phyloP scores from a whole-genome alignment of 1,284 basidiomycete genomes.

The Volvariella surrecta region DNA sequence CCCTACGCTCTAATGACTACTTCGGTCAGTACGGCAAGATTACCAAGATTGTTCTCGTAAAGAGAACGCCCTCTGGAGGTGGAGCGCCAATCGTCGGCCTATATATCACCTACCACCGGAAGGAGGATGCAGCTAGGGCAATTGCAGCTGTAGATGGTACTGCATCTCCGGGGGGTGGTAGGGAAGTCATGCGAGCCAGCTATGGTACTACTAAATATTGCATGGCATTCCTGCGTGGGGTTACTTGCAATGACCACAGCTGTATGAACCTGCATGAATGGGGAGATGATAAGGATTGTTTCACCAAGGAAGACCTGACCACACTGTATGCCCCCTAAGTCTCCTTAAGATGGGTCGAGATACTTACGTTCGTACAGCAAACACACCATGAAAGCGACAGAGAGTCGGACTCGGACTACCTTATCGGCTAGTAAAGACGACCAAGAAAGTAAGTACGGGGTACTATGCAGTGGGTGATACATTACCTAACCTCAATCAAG shows the following conservation, averaged over 20 bases:
- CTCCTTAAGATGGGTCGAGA: not conserved
- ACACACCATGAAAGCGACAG: constrained; percentile 82
- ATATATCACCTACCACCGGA: constrained; percentile 93
- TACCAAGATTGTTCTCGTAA: constrained; percentile 89
- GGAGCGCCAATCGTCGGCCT: constrained; percentile 81
- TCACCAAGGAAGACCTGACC: constrained; percentile 87
- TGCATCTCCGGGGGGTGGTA: constrained; percentile 71
- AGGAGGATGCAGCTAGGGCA: constrained; percentile 92
- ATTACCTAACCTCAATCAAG: constrained; percentile 16
- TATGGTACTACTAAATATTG: constrained; percentile 99
- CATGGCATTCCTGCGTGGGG: constrained; percentile 88
- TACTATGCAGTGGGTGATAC: constrained; percentile 14
- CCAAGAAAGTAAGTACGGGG: constrained; percentile 43
- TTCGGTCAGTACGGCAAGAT: constrained; percentile 99
- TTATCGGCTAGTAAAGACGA: constrained; percentile 49
- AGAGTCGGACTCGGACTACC: constrained; percentile 46
- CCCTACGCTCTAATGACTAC: constrained; percentile 91
- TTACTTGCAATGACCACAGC: constrained; percentile 78
- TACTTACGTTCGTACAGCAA: constrained; percentile 40
- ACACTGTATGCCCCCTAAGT: constrained; percentile 56
- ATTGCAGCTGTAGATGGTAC: constrained; percentile 93
- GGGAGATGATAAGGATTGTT: constrained; percentile 97
- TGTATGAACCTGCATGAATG: constrained; percentile 97
- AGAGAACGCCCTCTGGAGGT: constrained; percentile 73
- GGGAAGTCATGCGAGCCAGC: constrained; percentile 84